Conservation (phyloP, 2,329 filamentous ascomycete species). For the Penicillium sp. region DNA sequence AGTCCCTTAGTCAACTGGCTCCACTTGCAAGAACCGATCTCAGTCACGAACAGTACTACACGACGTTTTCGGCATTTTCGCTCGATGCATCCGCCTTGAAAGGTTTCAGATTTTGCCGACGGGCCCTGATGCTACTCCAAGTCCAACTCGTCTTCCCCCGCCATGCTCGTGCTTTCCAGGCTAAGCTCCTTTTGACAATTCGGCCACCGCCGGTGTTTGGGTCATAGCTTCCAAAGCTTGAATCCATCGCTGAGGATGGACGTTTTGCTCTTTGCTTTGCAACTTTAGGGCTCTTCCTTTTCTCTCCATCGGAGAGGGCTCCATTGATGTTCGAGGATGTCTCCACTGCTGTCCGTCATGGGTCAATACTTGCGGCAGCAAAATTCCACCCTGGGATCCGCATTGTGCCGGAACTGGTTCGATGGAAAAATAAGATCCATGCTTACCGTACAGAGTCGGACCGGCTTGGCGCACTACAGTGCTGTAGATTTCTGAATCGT, state of each 20-base stretch:
- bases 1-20: slow-evolving; percentile 13
- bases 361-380: not conserved
- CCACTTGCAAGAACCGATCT: slow-evolving; percentile 19
- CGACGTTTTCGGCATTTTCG: slow-evolving; percentile 24
- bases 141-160: not conserved
- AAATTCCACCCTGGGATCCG: not conserved
- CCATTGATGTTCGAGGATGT: not conserved
- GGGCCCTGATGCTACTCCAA: not conserved
- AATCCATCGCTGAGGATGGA: not conserved
- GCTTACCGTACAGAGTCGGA: too few species aligned
- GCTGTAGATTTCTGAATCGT: too few species aligned
- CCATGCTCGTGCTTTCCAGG: not conserved
- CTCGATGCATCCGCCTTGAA: slow-evolving; percentile 14
- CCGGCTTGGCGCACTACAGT: too few species aligned
- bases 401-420: not conserved
- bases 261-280: not conserved
- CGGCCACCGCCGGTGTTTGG: not conserved
- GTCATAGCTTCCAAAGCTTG: slow-evolving; percentile 8
- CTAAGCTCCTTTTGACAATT: not conserved
- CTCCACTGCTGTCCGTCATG: not conserved
- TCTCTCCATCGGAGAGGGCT: not conserved
- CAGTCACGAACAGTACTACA: slow-evolving; percentile 11
- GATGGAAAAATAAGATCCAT: too few species aligned
- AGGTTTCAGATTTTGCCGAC: slow-evolving; percentile 30
- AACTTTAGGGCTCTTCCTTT: not conserved